Evolutionary conservation across 2,329 filamentous ascomycete species (phyloP), one percentile per base, ranked within the genome.

Genomic region (Pseudovirgaria hyperparasitica): DNA sequence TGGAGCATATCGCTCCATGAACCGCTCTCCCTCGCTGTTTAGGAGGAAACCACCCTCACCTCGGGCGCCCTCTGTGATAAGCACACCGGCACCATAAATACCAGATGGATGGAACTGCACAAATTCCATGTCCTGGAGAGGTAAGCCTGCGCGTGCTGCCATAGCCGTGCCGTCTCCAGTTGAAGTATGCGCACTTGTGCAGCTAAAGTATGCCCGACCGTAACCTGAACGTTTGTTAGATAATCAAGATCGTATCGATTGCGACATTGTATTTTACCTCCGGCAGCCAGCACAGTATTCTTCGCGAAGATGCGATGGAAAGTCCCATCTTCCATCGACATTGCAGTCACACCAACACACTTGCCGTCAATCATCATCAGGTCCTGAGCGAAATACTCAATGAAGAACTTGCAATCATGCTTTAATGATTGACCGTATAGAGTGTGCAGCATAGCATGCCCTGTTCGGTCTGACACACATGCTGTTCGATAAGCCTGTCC

Each of bases 1-100:
- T 4, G 62, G 62, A 3, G 62, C 60, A 29, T 65, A 65, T n/a
- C 60, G 50, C 33, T 65, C 57, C 62, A 65, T 65, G 32, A 65
- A 65, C 13, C 58, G 49, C 33, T 65, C 61, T 25, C 62, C 61
- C 39, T 61, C 45, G 8, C 41, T 41, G 36, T 65, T 65, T n/a
- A 65, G 49, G 2, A 65, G 51, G 30, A 63, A 65, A 12, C 61
- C 61, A 19, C 61, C 62, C 45, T 65, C 62, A 16, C 62, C 62
- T 24, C 61, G 50, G 10, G 61, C 59, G 5, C 62, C 61, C 43
- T 65, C 62, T 4, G 61, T 65, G 22, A 65, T 65, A 13, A 65
- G 43, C 27, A 62, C 59, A 9, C 60, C 62, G 14, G 61, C 61
- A 15, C 61, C 62, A 32, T 65, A 65, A 20, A 65, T 65, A 5